These are phyloP conservation scores for Pestalotiopsis sp. DNA, from an alignment of 2,329 filamentous ascomycete genomes.

Conservation along the genomic window DNA sequence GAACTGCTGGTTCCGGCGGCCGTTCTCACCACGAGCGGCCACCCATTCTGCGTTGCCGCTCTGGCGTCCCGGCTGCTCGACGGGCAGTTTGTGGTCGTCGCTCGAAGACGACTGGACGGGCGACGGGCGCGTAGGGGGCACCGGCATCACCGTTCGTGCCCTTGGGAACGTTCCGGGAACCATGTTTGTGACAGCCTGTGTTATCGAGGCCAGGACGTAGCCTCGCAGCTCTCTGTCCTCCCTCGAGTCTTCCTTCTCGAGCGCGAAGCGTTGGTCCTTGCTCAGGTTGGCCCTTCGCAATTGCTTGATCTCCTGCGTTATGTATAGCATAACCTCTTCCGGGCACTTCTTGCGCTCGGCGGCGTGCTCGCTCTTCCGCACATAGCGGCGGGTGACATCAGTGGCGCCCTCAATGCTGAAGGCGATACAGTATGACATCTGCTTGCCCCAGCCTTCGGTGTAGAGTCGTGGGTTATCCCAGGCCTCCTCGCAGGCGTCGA, in stretches of 20 bases:
- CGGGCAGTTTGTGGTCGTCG: slow-evolving; percentile 63
- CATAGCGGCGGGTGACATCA: slow-evolving; percentile 42
- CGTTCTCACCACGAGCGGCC: slow-evolving; percentile 48
- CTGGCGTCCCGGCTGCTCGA: slow-evolving; percentile 59
- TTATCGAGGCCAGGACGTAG: slow-evolving; percentile 74
- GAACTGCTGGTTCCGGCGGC: slow-evolving; percentile 39
- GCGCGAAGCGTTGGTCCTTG: slow-evolving; percentile 81
- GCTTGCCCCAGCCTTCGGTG: slow-evolving; percentile 93
- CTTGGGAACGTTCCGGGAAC: slow-evolving; percentile 47
- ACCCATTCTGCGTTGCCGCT: slow-evolving; percentile 54
- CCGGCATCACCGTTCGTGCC: slow-evolving; percentile 28
- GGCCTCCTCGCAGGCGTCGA: slow-evolving; percentile 90
- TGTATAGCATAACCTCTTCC: slow-evolving; percentile 88
- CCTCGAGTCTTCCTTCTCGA: slow-evolving; percentile 78
- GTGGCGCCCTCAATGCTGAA: slow-evolving; percentile 87
- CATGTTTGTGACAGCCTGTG: slow-evolving; percentile 71
- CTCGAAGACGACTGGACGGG: slow-evolving; percentile 27
- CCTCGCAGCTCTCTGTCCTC: slow-evolving; percentile 77
- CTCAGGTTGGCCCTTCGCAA: slow-evolving; percentile 81
- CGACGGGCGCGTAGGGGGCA: slow-evolving; percentile 20
- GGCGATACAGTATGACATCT: slow-evolving; percentile 95
- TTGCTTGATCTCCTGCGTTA: slow-evolving; percentile 87
- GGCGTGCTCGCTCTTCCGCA: slow-evolving; percentile 39
- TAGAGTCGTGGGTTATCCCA: slow-evolving; percentile 96
- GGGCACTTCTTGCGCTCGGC: slow-evolving; percentile 78